These are phyloP conservation scores for Auriscalpium microsporum DNA, from an alignment of 768 basidiomycete species.

Conservation along the genomic window DNA sequence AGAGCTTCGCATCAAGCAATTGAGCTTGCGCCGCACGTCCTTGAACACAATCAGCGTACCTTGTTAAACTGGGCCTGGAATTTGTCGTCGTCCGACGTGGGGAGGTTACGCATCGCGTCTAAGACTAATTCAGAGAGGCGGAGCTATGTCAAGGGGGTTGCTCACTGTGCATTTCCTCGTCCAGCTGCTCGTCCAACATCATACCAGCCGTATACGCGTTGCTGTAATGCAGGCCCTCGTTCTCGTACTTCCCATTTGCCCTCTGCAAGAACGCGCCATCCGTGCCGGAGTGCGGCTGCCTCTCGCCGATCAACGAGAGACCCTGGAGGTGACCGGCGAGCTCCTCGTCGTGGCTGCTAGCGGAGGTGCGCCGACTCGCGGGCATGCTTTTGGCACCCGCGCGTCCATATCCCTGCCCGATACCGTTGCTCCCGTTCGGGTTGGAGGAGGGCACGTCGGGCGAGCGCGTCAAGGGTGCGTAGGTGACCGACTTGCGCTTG, in stretches of 20 bases:
- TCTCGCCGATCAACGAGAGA: conserved; percentile 59
- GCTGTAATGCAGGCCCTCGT: conserved; percentile 51
- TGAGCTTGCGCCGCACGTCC: background rate
- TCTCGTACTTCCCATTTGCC: conserved; percentile 45
- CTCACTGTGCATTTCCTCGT: conserved; percentile 91
- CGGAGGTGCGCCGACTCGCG: conserved; percentile 81
- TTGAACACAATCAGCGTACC: conserved; percentile 32
- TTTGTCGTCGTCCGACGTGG: conserved; percentile 87
- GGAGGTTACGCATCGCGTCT: conserved; percentile 86
- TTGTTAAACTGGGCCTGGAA: conserved; percentile 58
- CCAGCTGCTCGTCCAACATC: conserved; percentile 89
- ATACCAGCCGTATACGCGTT: conserved; percentile 74
- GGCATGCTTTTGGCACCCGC: conserved; percentile 88
- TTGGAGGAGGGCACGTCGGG: conserved; percentile 40
- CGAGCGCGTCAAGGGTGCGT: conserved; percentile 69
- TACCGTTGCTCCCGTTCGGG: conserved; percentile 28
- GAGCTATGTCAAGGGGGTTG: conserved; percentile 9
- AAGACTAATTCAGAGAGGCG: conserved; percentile 7
- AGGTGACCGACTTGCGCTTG: conserved; percentile 83
- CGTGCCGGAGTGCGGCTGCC: conserved; percentile 44
- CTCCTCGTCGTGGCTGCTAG: conserved; percentile 81
- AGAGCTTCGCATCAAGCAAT: conserved; percentile 39
- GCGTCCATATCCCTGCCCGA: conserved; percentile 49
- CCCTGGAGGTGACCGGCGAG: conserved; percentile 69
- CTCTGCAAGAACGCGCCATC: conserved; percentile 45